These are phyloP conservation scores for Xylaria digitata DNA, from an alignment of 2,329 filamentous ascomycete species.

Conservation along the genomic window DNA sequence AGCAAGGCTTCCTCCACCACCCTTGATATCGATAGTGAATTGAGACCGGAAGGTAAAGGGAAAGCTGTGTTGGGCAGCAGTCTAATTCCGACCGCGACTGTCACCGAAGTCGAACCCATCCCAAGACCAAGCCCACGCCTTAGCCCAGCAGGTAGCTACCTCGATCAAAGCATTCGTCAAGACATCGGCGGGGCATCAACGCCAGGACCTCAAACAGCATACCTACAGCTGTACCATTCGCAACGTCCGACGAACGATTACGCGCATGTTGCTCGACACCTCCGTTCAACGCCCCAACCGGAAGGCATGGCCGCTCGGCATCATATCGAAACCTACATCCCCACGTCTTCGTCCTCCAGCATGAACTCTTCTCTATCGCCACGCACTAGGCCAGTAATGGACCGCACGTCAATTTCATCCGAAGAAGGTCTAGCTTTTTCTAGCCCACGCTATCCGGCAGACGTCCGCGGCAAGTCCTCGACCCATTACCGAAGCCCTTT, in stretches of 20 bases:
- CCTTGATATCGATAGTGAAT: slow-evolving; percentile 41
- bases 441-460: slow-evolving; percentile 35
- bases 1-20: slow-evolving; percentile 44
- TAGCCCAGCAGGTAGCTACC: slow-evolving; percentile 41
- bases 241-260: slow-evolving; percentile 35
- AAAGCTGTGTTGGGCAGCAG: slow-evolving; percentile 32
- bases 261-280: slow-evolving; percentile 30
- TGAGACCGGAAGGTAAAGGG: slow-evolving; percentile 47
- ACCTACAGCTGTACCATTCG: slow-evolving; percentile 34
- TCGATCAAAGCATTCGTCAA: slow-evolving; percentile 39
- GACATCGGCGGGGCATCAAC: slow-evolving; percentile 27
- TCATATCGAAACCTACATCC: slow-evolving; percentile 46
- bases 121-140: slow-evolving; percentile 45
- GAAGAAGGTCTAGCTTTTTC: slow-evolving; percentile 42
- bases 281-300: slow-evolving; percentile 34
- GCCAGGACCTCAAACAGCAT: slow-evolving; percentile 39
- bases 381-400: slow-evolving; percentile 36
- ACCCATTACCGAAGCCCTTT: slow-evolving; percentile 36
- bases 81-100: slow-evolving; percentile 35
- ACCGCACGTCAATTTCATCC: slow-evolving; percentile 45
- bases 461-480: slow-evolving; percentile 31
- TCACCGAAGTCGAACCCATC: slow-evolving; percentile 43
- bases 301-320: slow-evolving; percentile 22
- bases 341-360: slow-evolving; percentile 46
- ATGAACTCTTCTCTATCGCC: slow-evolving; percentile 42